phyloP scores from a whole-genome alignment of 345 rosid genomes.

The Gossypium mustelinum region DNA sequence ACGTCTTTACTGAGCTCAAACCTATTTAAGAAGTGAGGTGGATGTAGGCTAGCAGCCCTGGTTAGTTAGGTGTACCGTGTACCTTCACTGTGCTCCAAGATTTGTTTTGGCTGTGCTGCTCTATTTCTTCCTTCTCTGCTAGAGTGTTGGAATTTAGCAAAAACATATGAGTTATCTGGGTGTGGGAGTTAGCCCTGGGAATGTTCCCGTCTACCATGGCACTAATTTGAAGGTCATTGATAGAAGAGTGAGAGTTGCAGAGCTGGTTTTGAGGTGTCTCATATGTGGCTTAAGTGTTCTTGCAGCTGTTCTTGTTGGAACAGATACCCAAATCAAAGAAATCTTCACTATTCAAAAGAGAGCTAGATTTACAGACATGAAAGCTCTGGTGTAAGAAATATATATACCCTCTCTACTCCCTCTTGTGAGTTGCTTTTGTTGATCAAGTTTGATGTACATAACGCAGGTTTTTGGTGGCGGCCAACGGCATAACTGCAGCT shows the following conservation, averaged over 20 bases:
- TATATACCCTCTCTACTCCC: background rate
- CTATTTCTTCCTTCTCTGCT: background rate
- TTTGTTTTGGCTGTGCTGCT: background rate
- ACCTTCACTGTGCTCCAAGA: background rate
- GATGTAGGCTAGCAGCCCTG: background rate
- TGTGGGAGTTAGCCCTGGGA: conserved; percentile 65
- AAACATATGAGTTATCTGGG: conserved; percentile 62
- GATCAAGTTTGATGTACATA: background rate
- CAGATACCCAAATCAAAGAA: conserved; percentile 63
- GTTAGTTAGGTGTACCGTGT: background rate
- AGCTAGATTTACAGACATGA: conserved; percentile 87
- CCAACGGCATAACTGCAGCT: conserved; percentile 62
- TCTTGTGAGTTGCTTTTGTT: background rate
- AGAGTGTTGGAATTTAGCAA: background rate
- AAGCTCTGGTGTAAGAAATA: conserved; percentile 74
- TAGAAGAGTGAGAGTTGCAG: conserved; percentile 62
- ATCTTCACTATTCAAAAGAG: conserved; percentile 68
- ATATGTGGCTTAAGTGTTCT: conserved; percentile 51
- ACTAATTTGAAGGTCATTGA: conserved; percentile 53
- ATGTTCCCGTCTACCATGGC: conserved; percentile 51
- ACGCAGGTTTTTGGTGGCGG: conserved; percentile 75
- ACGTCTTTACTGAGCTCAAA: background rate
- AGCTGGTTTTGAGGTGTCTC: conserved; percentile 67
- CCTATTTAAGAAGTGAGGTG: conserved; percentile 24
- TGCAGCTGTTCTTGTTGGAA: conserved; percentile 66